These are phyloP conservation scores for Podospora pseudopauciseta DNA, from an alignment of 495 filamentous ascomycete genomes.

Conservation along the genomic window DNA sequence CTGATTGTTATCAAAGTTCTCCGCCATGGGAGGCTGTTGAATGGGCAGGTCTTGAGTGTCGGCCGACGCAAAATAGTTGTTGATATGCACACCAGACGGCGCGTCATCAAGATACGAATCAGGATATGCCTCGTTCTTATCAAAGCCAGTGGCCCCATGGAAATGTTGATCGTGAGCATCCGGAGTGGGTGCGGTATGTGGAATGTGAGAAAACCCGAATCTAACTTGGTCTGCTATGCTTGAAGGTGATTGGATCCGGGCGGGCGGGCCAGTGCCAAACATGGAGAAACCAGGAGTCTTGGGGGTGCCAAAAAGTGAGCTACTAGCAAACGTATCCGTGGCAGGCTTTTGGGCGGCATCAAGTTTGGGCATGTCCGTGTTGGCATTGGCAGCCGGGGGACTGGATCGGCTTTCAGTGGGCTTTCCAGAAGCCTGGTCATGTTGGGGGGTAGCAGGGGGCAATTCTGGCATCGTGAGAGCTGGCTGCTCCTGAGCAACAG, in stretches of 20 bases:
- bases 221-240: constrained; percentile 33
- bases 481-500: background rate
- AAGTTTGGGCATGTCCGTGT: background rate
- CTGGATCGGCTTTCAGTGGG: background rate
- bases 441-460: background rate
- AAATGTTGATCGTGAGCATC: background rate
- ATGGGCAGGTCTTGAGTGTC: constrained; percentile 11
- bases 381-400: background rate
- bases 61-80: constrained; percentile 12
- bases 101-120: background rate
- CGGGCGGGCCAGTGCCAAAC: constrained; percentile 24
- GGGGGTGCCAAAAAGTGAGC: constrained; percentile 15
- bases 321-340: background rate
- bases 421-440: background rate
- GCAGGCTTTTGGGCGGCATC: background rate
- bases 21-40: constrained; percentile 12
- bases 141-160: background rate
- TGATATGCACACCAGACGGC: constrained; percentile 12
- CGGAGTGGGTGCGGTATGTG: constrained; percentile 13
- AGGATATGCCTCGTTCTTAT: background rate
- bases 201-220: constrained; percentile 34
- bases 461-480: background rate
- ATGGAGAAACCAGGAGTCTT: constrained; percentile 23
- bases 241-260: constrained; percentile 13
- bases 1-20: constrained; percentile 21